These are phyloP conservation scores for Linum lewisii DNA, from an alignment of 345 rosid genomes.

Conservation along the genomic window DNA sequence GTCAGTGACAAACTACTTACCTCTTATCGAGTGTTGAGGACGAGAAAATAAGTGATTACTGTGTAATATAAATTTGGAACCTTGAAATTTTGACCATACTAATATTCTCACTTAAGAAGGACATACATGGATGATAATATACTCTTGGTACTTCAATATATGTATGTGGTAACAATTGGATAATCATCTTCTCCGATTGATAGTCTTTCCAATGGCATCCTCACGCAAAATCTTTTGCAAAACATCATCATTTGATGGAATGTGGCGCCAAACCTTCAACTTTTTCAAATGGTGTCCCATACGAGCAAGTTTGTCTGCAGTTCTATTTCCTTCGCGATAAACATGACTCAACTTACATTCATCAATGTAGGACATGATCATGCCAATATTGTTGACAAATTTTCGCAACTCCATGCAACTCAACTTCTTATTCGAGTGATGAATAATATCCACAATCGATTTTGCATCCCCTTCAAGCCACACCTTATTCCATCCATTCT, in stretches of 20 bases:
- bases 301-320: constrained; percentile 58
- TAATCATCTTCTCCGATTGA: constrained; percentile 30
- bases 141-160: no score
- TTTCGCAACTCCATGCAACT: no score
- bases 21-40: no score
- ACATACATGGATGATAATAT: no score
- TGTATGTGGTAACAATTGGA: background rate
- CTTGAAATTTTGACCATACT: no score
- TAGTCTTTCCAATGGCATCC: constrained; percentile 49
- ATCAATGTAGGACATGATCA: constrained; percentile 36
- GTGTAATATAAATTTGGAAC: no score
- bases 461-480: constrained; percentile 88
- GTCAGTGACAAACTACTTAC: no score
- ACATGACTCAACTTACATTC: constrained; percentile 44
- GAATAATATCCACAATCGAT: no score
- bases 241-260: constrained; percentile 41
- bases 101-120: no score
- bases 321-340: constrained; percentile 70
- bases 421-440: no score
- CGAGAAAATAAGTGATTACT: no score
- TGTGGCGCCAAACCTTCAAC: constrained; percentile 45
- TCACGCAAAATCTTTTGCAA: constrained; percentile 45
- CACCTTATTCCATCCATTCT: constrained; percentile 56
- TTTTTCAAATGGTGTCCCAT: constrained; percentile 47
- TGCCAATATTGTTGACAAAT: constrained; percentile 4